These are phyloP conservation scores for Antitrichia curtipendula DNA, from an alignment of 225 moss, liverwort and hornwort genomes.

Conservation along the genomic window DNA sequence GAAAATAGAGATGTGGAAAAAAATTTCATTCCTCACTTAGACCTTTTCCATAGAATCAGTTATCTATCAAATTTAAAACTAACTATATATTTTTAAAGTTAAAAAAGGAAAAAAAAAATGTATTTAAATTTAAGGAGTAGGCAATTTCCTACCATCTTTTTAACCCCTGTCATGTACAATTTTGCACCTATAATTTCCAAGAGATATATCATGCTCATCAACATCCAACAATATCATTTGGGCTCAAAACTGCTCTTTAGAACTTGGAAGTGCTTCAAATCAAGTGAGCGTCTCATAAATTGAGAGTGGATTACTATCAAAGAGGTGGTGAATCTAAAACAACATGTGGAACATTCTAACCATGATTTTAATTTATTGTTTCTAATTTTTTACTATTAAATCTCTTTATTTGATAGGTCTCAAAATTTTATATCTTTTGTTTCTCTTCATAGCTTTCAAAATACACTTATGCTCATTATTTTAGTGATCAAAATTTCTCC, in stretches of 20 bases:
- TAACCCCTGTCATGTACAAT: rapidly evolving
- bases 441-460: no score
- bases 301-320: not conserved
- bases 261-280: not conserved
- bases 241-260: not conserved
- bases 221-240: not conserved
- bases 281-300: not conserved
- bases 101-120: not conserved
- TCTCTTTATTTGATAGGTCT: not conserved
- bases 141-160: not conserved
- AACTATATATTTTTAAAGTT: no score
- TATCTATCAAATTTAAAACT: no score
- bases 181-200: not conserved
- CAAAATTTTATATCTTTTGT: not conserved
- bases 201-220: not conserved
- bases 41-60: no score
- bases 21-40: not conserved
- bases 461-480: no score
- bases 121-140: not conserved
- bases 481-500: no score
- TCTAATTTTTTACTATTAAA: no score
- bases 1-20: not conserved
- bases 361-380: rapidly evolving
- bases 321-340: not conserved
- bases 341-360: rapidly evolving